Evolutionary conservation across 192 early-diverging fungal species (phyloP).

Genomic region (Phycomyces nitens): DNA sequence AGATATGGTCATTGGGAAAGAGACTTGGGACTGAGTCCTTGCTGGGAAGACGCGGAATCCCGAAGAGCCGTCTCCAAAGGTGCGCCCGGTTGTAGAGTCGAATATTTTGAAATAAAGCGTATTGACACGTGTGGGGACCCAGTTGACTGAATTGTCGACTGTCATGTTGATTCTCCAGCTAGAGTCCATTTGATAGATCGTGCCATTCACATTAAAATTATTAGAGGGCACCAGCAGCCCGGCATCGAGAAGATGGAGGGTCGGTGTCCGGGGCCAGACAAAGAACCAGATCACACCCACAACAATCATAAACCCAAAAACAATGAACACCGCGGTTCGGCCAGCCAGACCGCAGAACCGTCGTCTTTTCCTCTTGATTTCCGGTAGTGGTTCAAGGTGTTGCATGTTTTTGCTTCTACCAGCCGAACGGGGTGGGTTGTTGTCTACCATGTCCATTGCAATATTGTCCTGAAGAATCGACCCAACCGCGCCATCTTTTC

Average conservation of each 20-base stretch:
- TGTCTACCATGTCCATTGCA: constrained; percentile 24
- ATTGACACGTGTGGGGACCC: constrained; percentile 24
- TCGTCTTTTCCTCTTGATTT: not conserved
- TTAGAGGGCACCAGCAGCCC: constrained; percentile 2
- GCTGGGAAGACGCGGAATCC: constrained; percentile 11
- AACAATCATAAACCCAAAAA: not conserved
- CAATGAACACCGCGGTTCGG: not conserved
- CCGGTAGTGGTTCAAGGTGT: not conserved
- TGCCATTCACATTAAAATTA: not conserved
- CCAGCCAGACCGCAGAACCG: constrained; percentile 11
- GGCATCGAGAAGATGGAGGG: constrained; percentile 5
- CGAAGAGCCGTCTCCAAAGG: constrained; percentile 18
- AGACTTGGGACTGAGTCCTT: not conserved
- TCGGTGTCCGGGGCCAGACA: constrained; percentile 23
- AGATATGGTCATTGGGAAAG: constrained; percentile 7
- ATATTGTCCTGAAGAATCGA: constrained; percentile 30
- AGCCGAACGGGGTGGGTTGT: not conserved
- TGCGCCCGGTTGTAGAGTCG: constrained; percentile 12
- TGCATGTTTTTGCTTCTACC: not conserved
- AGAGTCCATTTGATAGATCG: constrained; percentile 7
- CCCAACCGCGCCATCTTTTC: constrained; percentile 9
- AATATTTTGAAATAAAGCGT: constrained; percentile 13
- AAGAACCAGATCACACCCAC: constrained; percentile 22
- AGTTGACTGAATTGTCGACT: constrained; percentile 22
- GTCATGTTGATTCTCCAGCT: constrained; percentile 27